Conservation (phyloP, 2,329 filamentous ascomycete species). For the Thelonectria blattea region DNA sequence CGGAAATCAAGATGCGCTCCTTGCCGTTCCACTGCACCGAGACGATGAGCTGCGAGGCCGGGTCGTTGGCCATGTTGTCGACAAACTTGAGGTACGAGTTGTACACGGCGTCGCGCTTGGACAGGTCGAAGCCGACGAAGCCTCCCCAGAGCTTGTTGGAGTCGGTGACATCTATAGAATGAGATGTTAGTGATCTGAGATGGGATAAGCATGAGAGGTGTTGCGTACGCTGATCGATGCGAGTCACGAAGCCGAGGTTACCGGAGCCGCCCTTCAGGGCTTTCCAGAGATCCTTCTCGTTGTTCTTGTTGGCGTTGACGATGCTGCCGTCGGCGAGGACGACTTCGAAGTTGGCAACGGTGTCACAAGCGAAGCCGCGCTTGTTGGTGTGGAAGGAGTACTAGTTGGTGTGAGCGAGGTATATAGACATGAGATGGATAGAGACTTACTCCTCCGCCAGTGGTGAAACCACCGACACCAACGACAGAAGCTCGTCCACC, state of each 20-base stretch:
- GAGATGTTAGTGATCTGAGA: not conserved
- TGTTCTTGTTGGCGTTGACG: constrained; percentile 46
- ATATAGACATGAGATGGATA: not conserved
- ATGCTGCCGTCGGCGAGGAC: constrained; percentile 50
- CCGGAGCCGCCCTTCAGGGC: constrained; percentile 55
- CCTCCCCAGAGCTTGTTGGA: constrained; percentile 40
- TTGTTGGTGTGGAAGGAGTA: constrained; percentile 41
- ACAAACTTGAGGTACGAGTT: constrained; percentile 39
- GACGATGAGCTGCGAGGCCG: constrained; percentile 40
- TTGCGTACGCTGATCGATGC: constrained; percentile 26
- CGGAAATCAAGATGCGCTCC: constrained; percentile 24
- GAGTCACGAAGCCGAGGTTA: constrained; percentile 52
- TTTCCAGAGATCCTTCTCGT: constrained; percentile 50
- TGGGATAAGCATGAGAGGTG: not conserved
- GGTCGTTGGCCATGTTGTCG: constrained; percentile 35
- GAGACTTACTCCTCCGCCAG: constrained; percentile 34
- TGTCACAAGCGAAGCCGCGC: constrained; percentile 51
- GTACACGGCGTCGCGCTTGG: constrained; percentile 34
- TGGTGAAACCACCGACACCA: constrained; percentile 40
- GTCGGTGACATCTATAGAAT: constrained; percentile 19
- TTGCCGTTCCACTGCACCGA: constrained; percentile 31
- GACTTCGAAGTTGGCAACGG: constrained; percentile 49
- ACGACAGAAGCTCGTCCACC: constrained; percentile 50
- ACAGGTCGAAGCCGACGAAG: constrained; percentile 35
- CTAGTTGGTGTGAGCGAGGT: constrained; percentile 6